Evolutionary conservation across 2,329 filamentous ascomycete species (phyloP).

Genomic region (Dactylellina leptospora): DNA sequence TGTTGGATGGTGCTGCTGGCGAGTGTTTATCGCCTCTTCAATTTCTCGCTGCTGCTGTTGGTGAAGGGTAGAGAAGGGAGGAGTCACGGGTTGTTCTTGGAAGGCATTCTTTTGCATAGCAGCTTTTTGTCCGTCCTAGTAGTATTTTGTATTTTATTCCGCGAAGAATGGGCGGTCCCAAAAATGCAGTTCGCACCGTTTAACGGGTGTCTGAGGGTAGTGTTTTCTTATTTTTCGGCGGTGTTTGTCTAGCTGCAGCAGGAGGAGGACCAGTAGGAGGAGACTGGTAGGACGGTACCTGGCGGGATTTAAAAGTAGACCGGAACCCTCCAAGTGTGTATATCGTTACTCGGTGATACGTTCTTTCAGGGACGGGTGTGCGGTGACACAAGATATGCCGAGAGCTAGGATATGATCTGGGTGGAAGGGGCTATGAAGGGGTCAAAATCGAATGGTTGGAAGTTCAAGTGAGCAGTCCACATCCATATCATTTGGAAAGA

Average conservation of each 20-base stretch:
- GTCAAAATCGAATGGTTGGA: conserved; percentile 53
- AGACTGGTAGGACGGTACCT: conserved; percentile 17
- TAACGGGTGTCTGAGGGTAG: too few relatives aligned
- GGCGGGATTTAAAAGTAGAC: conserved; percentile 17
- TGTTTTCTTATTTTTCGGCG: too few relatives aligned
- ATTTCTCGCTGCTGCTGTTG: conserved; percentile 45
- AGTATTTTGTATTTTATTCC: too few relatives aligned
- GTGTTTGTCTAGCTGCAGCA: background rate
- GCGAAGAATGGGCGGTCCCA: background rate
- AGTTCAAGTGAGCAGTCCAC: conserved; percentile 53
- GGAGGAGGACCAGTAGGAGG: background rate
- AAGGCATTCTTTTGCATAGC: conserved; percentile 52
- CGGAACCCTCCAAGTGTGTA: background rate
- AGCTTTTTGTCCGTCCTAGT: conserved; percentile 16
- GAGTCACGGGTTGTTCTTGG: conserved; percentile 35
- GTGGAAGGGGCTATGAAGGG: conserved; percentile 50
- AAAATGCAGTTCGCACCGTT: too few relatives aligned
- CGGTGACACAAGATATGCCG: conserved; percentile 42
- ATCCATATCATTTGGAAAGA: conserved; percentile 53
- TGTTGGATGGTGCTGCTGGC: conserved; percentile 17
- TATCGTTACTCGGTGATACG: conserved; percentile 25
- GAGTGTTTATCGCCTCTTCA: conserved; percentile 24
- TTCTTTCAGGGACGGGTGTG: conserved; percentile 44
- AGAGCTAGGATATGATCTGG: conserved; percentile 46
- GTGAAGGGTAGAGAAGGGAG: too few relatives aligned